These are phyloP conservation scores for Paratinospora sagittata DNA, from an alignment of 164 flowering plant species.

Conservation along the genomic window DNA sequence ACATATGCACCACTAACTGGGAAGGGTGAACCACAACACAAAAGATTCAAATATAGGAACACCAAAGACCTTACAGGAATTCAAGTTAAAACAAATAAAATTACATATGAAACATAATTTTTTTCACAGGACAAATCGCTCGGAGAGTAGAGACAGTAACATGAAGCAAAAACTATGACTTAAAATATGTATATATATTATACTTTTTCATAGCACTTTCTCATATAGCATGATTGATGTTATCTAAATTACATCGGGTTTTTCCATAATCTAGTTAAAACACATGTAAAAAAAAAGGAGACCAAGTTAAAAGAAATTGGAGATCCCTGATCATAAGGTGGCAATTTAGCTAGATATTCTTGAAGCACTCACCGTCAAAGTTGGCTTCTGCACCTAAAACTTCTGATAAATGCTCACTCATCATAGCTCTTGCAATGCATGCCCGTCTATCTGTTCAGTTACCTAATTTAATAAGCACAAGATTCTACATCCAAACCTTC, in stretches of 20 bases:
- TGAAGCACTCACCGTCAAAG: not conserved
- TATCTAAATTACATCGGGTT: not conserved
- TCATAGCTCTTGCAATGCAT: not conserved
- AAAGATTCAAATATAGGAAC: too few species aligned
- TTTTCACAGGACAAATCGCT: too few species aligned
- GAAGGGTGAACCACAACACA: too few species aligned
- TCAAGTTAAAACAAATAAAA: too few species aligned
- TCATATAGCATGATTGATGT: not conserved
- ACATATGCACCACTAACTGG: too few species aligned
- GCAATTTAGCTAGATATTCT: not conserved
- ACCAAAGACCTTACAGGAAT: too few species aligned
- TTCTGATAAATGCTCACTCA: not conserved
- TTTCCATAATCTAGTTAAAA: not conserved
- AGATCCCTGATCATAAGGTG: not conserved
- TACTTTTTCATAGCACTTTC: too few species aligned
- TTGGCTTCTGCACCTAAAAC: constrained; percentile 1
- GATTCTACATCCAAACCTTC: not conserved
- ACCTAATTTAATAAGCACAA: too few species aligned
- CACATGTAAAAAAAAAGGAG: not conserved
- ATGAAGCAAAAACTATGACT: not conserved
- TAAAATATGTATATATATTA: not conserved
- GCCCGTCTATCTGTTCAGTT: not conserved
- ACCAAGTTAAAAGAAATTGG: not conserved
- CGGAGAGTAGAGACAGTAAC: too few species aligned
- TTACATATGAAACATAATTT: too few species aligned